Conservation (phyloP, 1,139 yeast species). For the Nakaseomyces glabratus region DNA sequence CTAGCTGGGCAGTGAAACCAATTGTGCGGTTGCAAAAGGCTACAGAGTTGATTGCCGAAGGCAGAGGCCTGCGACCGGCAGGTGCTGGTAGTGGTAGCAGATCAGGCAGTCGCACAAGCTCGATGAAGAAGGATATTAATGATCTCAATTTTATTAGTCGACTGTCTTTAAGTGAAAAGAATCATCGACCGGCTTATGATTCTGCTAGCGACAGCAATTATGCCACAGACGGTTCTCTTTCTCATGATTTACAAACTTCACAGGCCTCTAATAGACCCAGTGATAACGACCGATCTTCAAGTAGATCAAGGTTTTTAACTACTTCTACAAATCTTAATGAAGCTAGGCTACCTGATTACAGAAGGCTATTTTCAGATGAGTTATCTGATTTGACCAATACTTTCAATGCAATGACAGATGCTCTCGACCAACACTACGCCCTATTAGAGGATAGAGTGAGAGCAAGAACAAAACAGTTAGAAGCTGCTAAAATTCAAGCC, state of each 20-base stretch:
- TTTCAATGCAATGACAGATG: slow-evolving; percentile 85
- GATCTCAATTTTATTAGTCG: slow-evolving; percentile 2
- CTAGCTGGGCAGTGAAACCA: slow-evolving; percentile 80
- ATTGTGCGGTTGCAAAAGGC: slow-evolving; percentile 74
- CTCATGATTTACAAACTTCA: slow-evolving; percentile 10
- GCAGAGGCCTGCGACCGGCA: slow-evolving; percentile 31
- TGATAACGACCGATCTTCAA: slow-evolving; percentile 16
- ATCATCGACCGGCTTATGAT: slow-evolving; percentile 2
- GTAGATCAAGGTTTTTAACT: slow-evolving; percentile 17
- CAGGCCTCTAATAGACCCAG: slow-evolving; percentile 10
- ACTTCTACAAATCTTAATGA: slow-evolving; percentile 36
- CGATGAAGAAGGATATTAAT: slow-evolving; percentile 4
- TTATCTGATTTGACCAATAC: slow-evolving; percentile 80
- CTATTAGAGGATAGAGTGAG: slow-evolving; percentile 85
- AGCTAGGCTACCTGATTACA: slow-evolving; percentile 45
- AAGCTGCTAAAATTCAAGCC: slow-evolving; percentile 81
- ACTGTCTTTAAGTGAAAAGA: slow-evolving; percentile 6
- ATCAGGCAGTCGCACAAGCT: slow-evolving; percentile 7
- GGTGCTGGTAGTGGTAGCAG: slow-evolving; percentile 1
- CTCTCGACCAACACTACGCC: slow-evolving; percentile 71
- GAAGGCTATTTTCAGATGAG: slow-evolving; percentile 69
- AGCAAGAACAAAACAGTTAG: slow-evolving; percentile 78
- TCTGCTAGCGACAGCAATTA: slow-evolving; percentile 5
- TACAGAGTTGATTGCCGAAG: slow-evolving; percentile 50
- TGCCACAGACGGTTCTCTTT: slow-evolving; percentile 11